phyloP scores from a whole-genome alignment of 2,329 filamentous ascomycete species.

The Penicillium griseofulvum region DNA sequence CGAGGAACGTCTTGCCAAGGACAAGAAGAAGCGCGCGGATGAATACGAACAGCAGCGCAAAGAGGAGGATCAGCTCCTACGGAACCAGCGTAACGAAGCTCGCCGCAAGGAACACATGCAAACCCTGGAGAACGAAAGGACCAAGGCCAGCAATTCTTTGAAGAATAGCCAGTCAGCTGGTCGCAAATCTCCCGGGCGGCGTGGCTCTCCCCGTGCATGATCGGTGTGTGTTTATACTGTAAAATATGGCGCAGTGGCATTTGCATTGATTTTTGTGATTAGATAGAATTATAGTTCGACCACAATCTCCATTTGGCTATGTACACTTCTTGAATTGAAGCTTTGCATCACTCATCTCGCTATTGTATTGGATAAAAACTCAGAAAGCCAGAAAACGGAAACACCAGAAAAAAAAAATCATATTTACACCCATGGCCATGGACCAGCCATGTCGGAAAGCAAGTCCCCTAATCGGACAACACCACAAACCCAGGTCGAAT shows the following conservation, averaged over 20 bases:
- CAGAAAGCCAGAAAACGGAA: not conserved
- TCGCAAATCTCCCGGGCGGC: not conserved
- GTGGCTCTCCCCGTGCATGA: constrained; percentile 10
- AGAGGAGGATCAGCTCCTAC: constrained; percentile 30
- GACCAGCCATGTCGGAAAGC: not conserved
- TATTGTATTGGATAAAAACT: not conserved
- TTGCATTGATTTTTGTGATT: constrained; percentile 18
- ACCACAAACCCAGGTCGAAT: not conserved
- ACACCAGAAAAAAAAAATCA: not conserved
- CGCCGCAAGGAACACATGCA: constrained; percentile 28
- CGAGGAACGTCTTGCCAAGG: constrained; percentile 27
- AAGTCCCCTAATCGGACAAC: constrained; percentile 3
- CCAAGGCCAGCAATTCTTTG: constrained; percentile 21
- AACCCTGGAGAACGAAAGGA: constrained; percentile 23
- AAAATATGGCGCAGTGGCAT: constrained; percentile 25
- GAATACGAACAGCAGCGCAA: constrained; percentile 31
- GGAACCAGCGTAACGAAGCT: constrained; percentile 38
- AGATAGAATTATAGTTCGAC: constrained; percentile 8
- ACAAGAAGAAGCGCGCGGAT: constrained; percentile 31
- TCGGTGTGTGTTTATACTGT: constrained; percentile 20
- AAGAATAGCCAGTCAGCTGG: constrained; percentile 13
- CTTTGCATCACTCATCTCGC: not conserved
- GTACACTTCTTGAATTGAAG: not conserved
- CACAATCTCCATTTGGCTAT: constrained; percentile 6
- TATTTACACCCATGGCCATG: not conserved